These are phyloP conservation scores for Angomonas deanei DNA, from an alignment of 208 protist genomes.

Conservation along the genomic window DNA sequence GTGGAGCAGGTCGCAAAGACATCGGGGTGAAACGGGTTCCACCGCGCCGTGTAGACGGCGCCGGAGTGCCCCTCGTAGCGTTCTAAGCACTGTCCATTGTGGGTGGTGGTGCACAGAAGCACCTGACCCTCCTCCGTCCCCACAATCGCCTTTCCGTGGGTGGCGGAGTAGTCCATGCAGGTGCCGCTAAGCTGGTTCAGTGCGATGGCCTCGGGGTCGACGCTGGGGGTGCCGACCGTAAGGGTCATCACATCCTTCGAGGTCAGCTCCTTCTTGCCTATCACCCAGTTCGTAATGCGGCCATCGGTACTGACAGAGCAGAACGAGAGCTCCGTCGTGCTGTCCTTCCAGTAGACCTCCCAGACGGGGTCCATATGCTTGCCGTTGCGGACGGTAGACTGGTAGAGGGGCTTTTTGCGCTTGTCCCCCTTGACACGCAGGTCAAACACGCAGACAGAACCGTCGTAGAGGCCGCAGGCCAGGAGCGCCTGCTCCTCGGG, in stretches of 20 bases:
- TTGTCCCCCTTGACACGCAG: conserved; percentile 60
- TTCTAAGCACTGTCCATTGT: conserved; percentile 93
- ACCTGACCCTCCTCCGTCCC: conserved; percentile 96
- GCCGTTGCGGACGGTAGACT: conserved; percentile 90
- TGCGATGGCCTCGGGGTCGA: conserved; percentile 80
- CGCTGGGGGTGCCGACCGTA: conserved; percentile 54
- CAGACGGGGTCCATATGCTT: conserved; percentile 98
- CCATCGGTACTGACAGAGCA: conserved; percentile 96
- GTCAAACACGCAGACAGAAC: conserved; percentile 94
- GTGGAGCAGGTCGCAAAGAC: conserved; percentile 94
- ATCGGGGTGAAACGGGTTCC: conserved; percentile 94
- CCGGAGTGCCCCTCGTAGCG: conserved; percentile 93
- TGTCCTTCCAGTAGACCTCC: conserved; percentile 84
- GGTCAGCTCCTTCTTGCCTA: conserved; percentile 94
- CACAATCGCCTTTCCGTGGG: conserved; percentile 88
- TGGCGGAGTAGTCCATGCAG: conserved; percentile 95
- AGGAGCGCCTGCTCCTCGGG: conserved; percentile 83
- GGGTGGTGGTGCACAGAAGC: conserved; percentile 94
- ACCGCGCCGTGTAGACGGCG: conserved; percentile 93
- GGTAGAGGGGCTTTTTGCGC: conserved; percentile 80
- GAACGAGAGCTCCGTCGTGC: conserved; percentile 80
- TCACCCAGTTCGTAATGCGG: conserved; percentile 92
- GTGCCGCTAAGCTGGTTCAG: conserved; percentile 91
- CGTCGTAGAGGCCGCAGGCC: conserved; percentile 95
- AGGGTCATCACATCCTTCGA: conserved; percentile 91